Base-by-base conservation (phyloP, 2,329 filamentous ascomycete genomes). In the Neofusicoccum cordaticola region DNA sequence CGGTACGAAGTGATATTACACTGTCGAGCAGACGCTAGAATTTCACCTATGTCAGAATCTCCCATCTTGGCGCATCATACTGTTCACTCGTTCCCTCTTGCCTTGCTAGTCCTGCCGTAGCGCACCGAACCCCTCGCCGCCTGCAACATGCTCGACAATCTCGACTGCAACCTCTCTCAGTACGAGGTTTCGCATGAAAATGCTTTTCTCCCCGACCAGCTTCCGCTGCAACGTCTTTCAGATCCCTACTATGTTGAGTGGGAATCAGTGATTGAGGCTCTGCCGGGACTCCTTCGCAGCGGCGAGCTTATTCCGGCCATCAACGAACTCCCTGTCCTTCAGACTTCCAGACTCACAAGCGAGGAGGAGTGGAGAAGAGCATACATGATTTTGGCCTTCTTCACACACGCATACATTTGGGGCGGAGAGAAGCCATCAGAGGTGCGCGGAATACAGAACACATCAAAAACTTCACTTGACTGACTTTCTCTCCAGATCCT, bases 211-310 rank as follows among this genome's bases (percentile, higher is more conserved):
- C 91, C 93, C 1, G 82, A 88, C 64, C 86, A 89, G 67, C 78
- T 88, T 34, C 92, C 92, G 39, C 80, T 96, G 67, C 86, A 87
- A 66, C 82, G 85, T 64, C 85, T 96, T 13, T 88, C 91, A 13
- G 89, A 96, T 70, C 86, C 88, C 3, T 95, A 95, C 79, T 97
- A 96, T 78, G 88, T 90, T 76, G 90, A 91, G 73, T 97, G 93
- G 93, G 93, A 97, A 78, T 84, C 87, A 50, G 85, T 95, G 56
- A 85, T 88, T 44, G 84, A 87, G 67, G 92, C 93, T 71, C 82
- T 97, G 15, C 92, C 94, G 75, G 83, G 85, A 1, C 82, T 96
- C 58, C 86, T 96, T 61, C 83, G 93, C 62, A 92, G 86, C 74
- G 89, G 88, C 72, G 86, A 90, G 62, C 83, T 96, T 65, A 87